Base-by-base conservation (phyloP, 805 yeast genomes). In the Yamadazyma laniorum region DNA sequence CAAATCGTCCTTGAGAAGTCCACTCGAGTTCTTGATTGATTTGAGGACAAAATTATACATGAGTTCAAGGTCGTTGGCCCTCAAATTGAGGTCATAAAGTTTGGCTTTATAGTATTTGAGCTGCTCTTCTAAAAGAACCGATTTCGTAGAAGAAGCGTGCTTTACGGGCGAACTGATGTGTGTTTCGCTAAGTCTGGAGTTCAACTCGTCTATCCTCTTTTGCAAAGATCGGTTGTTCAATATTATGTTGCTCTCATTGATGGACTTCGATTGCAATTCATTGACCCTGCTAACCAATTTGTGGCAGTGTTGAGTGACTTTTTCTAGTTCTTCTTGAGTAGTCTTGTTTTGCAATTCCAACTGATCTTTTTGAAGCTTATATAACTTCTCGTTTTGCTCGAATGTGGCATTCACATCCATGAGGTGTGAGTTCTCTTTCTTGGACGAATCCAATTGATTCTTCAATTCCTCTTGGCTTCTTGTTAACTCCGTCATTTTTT, bases 21-120 rank as follows among this genome's bases (percentile, higher is more conserved):
- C 45, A 25, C 56, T 54, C 8, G 66, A 53, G 37, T 57, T 58
- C 34, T 51, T 53, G 25, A 63, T 51, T 14, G 66, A 48, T 14
- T 55, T 47, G 32, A 56, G 51, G 18, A 59, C 56, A 44, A 52
- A 64, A 2, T 53, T 41, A 43, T 68, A 60, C 66, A 66, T 61
- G 35, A 57, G 34, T 32, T 55, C 53, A 35, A 67, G 50, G 42
- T 66, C 70, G 34, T 63, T 60, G 32, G 59, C 53, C 34, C 50
- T 55, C 37, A 61, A 31, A 34, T 64, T 59, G 36, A 68, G 53
- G 40, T 77, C 79, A 32, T 67, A 67, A 32, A 75, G 57, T 47
- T 70, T 74, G 36, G 77, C 69, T 46, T 61, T 68, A 53, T 68
- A 72, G 39, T 72, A 65, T 23, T 67, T 67, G 43, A 67, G 56